Percentiles rank a stretch among this genome's conserved stretches.
phyloP scores from a whole-genome alignment of 1,284 basidiomycete species.

The Tylopilus orsonianus region DNA sequence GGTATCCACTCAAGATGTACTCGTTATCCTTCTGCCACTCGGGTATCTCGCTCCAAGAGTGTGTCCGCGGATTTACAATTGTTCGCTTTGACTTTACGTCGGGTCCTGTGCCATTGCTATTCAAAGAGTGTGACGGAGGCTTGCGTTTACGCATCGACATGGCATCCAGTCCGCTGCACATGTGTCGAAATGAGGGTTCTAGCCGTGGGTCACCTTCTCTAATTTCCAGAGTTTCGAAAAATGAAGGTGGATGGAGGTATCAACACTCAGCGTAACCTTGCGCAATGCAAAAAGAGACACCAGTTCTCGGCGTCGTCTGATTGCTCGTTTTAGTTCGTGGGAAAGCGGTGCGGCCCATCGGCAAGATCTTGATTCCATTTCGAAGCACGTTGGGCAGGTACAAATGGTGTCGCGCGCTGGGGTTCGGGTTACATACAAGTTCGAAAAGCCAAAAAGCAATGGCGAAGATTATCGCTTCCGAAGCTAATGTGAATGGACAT shows the following conservation, averaged over 20 bases:
- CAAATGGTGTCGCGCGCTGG: constrained; percentile 11
- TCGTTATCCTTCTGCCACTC: constrained; percentile 78
- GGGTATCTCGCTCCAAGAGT: constrained; percentile 64
- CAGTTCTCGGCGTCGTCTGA: neutral
- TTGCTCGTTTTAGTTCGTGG: constrained; percentile 8
- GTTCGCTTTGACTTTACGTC: constrained; percentile 3
- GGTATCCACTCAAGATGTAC: constrained; percentile 71
- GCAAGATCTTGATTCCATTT: constrained; percentile 31
- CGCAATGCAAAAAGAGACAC: neutral
- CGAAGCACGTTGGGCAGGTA: constrained; percentile 24
- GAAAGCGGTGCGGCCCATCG: constrained; percentile 14
- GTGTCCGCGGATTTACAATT: constrained; percentile 33
- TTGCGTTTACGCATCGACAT: constrained; percentile 27
- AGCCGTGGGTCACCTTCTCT: neutral
- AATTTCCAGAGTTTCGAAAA: constrained; percentile 6
- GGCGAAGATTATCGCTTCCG: constrained; percentile 29
- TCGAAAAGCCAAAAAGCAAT: constrained; percentile 13
- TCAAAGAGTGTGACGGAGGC: constrained; percentile 2
- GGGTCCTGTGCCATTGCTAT: constrained; percentile 14
- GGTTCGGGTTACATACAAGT: constrained; percentile 24
- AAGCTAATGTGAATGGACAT: constrained; percentile 6
- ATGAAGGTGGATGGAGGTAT: constrained; percentile 5
- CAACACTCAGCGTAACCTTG: neutral
- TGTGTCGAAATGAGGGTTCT: neutral
- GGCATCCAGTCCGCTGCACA: neutral